Evolutionary conservation across 805 yeast species (phyloP).

Genomic region (Ogataea naganishii): DNA sequence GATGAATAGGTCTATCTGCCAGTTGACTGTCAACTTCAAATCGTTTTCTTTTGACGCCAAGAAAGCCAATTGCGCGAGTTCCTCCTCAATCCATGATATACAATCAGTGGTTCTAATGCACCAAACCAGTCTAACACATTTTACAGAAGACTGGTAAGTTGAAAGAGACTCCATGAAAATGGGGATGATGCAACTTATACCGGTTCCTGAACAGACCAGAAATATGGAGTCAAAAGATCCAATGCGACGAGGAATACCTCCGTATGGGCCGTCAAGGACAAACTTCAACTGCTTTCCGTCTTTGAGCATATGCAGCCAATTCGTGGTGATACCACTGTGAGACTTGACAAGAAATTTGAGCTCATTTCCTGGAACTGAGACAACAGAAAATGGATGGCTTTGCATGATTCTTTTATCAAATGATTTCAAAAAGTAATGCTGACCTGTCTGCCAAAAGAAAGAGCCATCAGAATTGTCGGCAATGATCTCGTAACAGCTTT

Average conservation of each 20-base stretch:
- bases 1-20: too few species aligned
- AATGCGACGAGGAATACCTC: conserved; percentile 41
- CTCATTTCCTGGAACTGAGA: conserved; percentile 22
- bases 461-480: conserved; percentile 22
- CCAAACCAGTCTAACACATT: conserved; percentile 36
- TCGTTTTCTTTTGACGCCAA: too few species aligned
- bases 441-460: conserved; percentile 44
- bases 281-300: conserved; percentile 15
- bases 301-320: too few species aligned
- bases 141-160: conserved; percentile 10
- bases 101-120: conserved; percentile 25
- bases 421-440: conserved; percentile 43
- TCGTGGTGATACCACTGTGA: conserved; percentile 37
- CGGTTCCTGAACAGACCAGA: conserved; percentile 40
- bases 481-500: too few species aligned
- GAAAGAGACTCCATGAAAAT: too few species aligned
- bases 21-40: too few species aligned
- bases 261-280: conserved; percentile 51
- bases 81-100: conserved; percentile 31
- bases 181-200: conserved; percentile 42
- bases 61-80: conserved; percentile 24
- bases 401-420: conserved; percentile 35
- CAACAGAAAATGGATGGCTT: conserved; percentile 49
- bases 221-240: conserved; percentile 34
- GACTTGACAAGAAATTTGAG: conserved; percentile 38